These are phyloP conservation scores for Neurospora cerealis DNA, from an alignment of 495 filamentous ascomycete species.

Conservation along the genomic window DNA sequence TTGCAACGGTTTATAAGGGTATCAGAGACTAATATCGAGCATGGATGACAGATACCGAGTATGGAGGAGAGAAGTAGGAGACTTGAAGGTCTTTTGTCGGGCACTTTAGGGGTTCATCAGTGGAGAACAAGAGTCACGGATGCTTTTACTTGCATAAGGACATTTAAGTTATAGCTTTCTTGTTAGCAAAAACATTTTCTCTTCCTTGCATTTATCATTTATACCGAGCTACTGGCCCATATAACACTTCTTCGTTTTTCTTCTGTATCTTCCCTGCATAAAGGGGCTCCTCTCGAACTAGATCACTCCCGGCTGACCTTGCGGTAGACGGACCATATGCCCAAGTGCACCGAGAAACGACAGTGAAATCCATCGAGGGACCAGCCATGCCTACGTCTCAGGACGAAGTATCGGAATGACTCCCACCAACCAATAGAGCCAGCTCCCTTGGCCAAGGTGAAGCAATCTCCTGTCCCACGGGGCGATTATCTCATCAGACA, in stretches of 20 bases:
- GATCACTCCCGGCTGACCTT: not conserved
- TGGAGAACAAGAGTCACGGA: not conserved
- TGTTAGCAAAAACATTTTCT: too few relatives aligned
- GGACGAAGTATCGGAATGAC: not conserved
- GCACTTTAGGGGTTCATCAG: not conserved
- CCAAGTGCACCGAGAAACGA: not conserved
- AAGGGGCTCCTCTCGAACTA: too few relatives aligned
- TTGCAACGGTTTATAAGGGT: not conserved
- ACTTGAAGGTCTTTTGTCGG: not conserved
- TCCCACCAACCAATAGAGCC: not conserved
- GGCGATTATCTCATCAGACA: not conserved
- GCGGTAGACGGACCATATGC: too few relatives aligned
- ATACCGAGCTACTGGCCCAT: too few relatives aligned
- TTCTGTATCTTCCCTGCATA: too few relatives aligned
- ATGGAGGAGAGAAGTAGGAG: not conserved
- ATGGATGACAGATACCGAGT: not conserved
- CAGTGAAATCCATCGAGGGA: not conserved
- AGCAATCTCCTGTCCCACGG: not conserved
- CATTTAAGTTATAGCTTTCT: too few relatives aligned
- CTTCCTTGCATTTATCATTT: too few relatives aligned
- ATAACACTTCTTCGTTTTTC: too few relatives aligned
- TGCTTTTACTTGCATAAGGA: too few relatives aligned
- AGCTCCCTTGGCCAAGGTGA: not conserved
- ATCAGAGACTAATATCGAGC: not conserved
- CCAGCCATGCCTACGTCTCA: not conserved